A percentile compares a stretch with the other conserved stretches of the same genome.
phyloP scores from a whole-genome alignment of 257 asterid species.

The Agastache rugosa region DNA sequence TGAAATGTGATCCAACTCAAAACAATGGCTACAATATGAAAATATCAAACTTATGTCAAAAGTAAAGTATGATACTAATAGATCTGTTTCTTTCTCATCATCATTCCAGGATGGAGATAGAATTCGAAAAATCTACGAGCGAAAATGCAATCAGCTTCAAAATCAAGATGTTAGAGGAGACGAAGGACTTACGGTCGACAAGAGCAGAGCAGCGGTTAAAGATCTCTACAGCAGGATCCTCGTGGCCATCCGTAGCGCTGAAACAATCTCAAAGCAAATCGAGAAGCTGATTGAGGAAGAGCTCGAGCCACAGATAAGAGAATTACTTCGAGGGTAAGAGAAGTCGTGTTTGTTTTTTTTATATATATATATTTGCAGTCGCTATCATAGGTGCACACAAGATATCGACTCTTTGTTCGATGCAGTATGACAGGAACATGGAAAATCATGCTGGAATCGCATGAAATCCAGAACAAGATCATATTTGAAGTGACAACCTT shows the following conservation, averaged over 20 bases:
- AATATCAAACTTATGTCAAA: neutral
- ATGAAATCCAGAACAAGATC: constrained; percentile 88
- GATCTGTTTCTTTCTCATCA: neutral
- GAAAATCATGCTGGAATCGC: constrained; percentile 78
- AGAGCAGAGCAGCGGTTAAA: constrained; percentile 80
- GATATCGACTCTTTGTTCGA: neutral
- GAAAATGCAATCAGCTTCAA: constrained; percentile 73
- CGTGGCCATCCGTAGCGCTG: constrained; percentile 87
- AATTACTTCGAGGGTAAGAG: constrained; percentile 83
- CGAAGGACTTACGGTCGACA: constrained; percentile 66
- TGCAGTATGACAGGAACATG: constrained; percentile 84
- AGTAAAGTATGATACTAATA: neutral
- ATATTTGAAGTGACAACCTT: constrained; percentile 74
- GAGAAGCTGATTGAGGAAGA: constrained; percentile 88
- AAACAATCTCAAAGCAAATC: constrained; percentile 80
- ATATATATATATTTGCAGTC: too few species aligned
- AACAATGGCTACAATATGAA: neutral
- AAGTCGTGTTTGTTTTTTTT: too few species aligned
- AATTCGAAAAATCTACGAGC: constrained; percentile 69
- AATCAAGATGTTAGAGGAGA: constrained; percentile 77
- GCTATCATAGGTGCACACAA: neutral
- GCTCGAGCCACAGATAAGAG: constrained; percentile 84
- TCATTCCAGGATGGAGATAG: constrained; percentile 73
- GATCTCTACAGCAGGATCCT: constrained; percentile 88
- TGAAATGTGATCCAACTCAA: too few species aligned